These are phyloP conservation scores for Polyporus arcularius DNA, from an alignment of 768 basidiomycete genomes.

Conservation along the genomic window DNA sequence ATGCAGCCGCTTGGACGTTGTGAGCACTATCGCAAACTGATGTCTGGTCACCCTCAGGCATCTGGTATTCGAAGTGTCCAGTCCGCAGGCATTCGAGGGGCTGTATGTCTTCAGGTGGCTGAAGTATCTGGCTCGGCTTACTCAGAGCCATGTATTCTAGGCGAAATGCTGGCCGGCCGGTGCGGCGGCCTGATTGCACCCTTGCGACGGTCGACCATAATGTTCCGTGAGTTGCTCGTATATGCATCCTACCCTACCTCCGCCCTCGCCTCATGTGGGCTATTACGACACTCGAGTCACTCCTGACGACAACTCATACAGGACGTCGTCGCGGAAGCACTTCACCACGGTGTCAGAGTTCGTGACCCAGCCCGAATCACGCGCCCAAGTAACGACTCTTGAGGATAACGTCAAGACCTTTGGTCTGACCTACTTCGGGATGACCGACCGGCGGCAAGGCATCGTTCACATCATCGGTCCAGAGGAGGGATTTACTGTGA, in stretches of 20 bases:
- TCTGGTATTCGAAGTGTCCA: conserved; percentile 65
- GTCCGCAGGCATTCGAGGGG: conserved; percentile 63
- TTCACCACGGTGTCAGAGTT: conserved; percentile 51
- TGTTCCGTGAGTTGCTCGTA: conserved; percentile 44
- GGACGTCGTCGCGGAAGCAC: conserved; percentile 51
- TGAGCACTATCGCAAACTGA: neutral
- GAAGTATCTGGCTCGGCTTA: neutral
- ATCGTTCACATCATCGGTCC: conserved; percentile 67
- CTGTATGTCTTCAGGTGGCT: conserved; percentile 34
- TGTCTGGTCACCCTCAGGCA: conserved; percentile 36
- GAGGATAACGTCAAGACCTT: conserved; percentile 69
- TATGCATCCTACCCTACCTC: too few relatives aligned
- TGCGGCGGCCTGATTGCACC: conserved; percentile 64
- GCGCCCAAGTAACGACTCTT: conserved; percentile 57
- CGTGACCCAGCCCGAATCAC: conserved; percentile 58
- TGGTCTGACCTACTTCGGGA: conserved; percentile 66
- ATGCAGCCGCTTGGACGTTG: conserved; percentile 5
- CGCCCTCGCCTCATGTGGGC: too few relatives aligned
- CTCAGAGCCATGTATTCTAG: conserved; percentile 22
- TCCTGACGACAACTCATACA: conserved; percentile 18
- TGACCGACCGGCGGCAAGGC: conserved; percentile 63
- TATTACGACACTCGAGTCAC: neutral
- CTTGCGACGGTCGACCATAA: conserved; percentile 65
- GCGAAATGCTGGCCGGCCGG: conserved; percentile 51
- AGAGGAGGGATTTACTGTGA: conserved; percentile 63